Evolutionary conservation across 805 yeast species (phyloP), one percentile per base, ranked within the genome.

Genomic region (Candida corydali): DNA sequence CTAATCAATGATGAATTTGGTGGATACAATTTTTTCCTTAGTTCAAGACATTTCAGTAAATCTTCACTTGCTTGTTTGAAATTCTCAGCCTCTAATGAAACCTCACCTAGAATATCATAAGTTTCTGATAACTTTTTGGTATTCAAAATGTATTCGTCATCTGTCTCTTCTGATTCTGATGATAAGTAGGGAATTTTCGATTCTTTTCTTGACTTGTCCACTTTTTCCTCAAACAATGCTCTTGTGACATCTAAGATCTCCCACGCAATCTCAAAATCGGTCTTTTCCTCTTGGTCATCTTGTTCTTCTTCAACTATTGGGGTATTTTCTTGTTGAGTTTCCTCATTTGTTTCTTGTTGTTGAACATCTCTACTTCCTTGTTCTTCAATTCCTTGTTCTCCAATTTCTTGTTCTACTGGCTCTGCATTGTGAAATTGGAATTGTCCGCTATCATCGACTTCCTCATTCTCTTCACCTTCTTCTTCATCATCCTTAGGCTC

Each of bases 261-360:
- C 93, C 96, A 85, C 0, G 96, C 95, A 12, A 81, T 76, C 54
- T 84, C 94, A 51, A 91, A 86, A 49, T 83, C 95, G 12, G 78
- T 70, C 44, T 80, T 84, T 27, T 76, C 65, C 36, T 61, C 63
- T 26, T 26, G 16, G 5, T 8, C 40, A 56, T 61, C 45, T n/a
- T 43, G 51, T 30, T 51, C 38, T 36, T 27, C 38, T 17, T 42
- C 44, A 14, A n/a, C 11, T 26, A 5, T 26, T 26, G 28, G 28
- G 7, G 28, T 26, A n/a, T n/a, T n/a, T 17, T 38, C 41, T 23
- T 39, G 49, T 30, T 44, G 60, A 31, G 68, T 73, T 15, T 63
- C 67, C 5, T 68, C 73, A 1, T 70, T 77, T 2, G 70, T 77
- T 3, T 76, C 80, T 36, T 69, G 79, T 22, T 76, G 79, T 31